Evolutionary conservation across 192 early-diverging fungal species (phyloP).

Genomic region (Coemansia sp.): DNA sequence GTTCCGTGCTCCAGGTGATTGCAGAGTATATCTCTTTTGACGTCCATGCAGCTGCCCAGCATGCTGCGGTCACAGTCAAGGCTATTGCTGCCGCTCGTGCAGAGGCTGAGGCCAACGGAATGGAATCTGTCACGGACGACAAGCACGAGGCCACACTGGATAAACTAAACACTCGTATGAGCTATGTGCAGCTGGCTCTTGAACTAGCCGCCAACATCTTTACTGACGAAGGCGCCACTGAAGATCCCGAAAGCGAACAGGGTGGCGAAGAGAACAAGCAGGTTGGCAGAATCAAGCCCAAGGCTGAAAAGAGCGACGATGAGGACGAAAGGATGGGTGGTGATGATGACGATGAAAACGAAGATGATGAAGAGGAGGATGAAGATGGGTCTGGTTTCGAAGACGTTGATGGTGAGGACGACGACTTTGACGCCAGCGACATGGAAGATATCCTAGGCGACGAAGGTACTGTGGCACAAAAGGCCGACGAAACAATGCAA

Average conservation of each 20-base stretch:
- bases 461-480: conserved; percentile 32
- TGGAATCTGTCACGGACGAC: conserved; percentile 1
- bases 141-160: conserved; percentile 16
- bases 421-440: conserved; percentile 45
- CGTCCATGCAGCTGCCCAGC: conserved; percentile 20
- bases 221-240: conserved; percentile 55
- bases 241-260: too few relatives aligned
- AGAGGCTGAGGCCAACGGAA: conserved; percentile 4
- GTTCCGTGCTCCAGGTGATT: conserved; percentile 34
- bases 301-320: conserved; percentile 50
- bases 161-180: conserved; percentile 17
- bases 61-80: conserved; percentile 13
- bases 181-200: conserved; percentile 56
- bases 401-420: conserved; percentile 21
- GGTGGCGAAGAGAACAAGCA: too few relatives aligned
- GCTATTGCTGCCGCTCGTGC: conserved; percentile 4
- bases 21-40: conserved; percentile 29
- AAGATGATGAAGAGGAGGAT: conserved; percentile 23
- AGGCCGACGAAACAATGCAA: conserved; percentile 49
- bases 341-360: conserved; percentile 49
- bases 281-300: conserved; percentile 35
- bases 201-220: conserved; percentile 85
- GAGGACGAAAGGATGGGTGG: conserved; percentile 17
- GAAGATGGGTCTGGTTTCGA: conserved; percentile 49
- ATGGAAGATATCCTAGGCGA: conserved; percentile 48